phyloP scores from a whole-genome alignment of 2,329 filamentous ascomycete species.

The Aspergillus sp. region DNA sequence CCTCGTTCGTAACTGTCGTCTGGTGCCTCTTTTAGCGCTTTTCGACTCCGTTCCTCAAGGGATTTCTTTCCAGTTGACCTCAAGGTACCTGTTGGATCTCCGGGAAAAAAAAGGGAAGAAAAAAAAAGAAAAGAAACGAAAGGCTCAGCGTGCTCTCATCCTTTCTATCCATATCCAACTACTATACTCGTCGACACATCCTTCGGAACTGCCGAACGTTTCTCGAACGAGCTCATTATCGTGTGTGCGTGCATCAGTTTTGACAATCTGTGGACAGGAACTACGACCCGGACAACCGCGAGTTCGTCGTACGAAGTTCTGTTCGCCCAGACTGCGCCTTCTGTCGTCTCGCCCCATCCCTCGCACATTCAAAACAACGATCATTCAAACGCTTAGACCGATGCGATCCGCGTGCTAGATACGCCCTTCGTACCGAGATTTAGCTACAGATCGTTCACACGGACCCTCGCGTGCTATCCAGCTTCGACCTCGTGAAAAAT shows the following conservation, averaged over 20 bases:
- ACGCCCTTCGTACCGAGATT: background rate
- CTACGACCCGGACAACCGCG: background rate
- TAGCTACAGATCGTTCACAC: background rate
- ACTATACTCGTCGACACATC: too few relatives aligned
- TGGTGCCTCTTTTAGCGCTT: background rate
- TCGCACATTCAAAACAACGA: background rate
- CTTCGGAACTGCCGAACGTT: constrained; percentile 1
- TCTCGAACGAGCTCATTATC: background rate
- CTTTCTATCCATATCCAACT: too few relatives aligned
- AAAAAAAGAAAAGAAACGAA: background rate
- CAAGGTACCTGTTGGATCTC: background rate
- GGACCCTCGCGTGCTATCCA: background rate
- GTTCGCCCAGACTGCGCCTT: constrained; percentile 4
- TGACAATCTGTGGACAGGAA: background rate
- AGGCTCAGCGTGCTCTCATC: background rate
- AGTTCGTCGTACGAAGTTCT: background rate
- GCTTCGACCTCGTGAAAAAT: background rate
- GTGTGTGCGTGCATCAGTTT: background rate
- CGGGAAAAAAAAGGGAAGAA: background rate
- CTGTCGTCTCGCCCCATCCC: background rate
- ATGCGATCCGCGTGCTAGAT: constrained; percentile 1
- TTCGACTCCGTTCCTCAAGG: background rate
- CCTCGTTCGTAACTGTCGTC: background rate
- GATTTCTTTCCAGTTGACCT: background rate
- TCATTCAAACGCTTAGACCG: background rate